phyloP scores from a whole-genome alignment of 495 filamentous ascomycete species.

The Trichoderma reesei region DNA sequence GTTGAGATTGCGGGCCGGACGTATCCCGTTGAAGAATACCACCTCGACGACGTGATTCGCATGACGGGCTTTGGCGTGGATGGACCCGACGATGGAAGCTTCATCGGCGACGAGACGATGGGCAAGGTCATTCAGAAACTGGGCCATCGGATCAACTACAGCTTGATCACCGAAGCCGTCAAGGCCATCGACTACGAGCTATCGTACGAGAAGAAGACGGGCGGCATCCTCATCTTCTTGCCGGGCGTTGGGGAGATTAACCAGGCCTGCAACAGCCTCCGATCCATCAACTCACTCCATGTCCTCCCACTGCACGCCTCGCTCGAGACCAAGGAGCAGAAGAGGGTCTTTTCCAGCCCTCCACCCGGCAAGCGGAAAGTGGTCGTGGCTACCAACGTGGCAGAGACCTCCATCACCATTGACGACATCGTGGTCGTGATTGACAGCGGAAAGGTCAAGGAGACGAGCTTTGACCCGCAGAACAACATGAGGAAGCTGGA shows the following conservation, averaged over 20 bases:
- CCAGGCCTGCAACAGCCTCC: constrained; percentile 62
- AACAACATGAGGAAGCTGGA: constrained; percentile 91
- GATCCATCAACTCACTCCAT: constrained; percentile 58
- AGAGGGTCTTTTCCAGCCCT: constrained; percentile 68
- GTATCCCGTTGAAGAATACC: constrained; percentile 81
- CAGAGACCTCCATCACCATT: constrained; percentile 97
- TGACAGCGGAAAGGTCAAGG: constrained; percentile 89
- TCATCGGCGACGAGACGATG: constrained; percentile 32
- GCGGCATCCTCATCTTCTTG: constrained; percentile 89
- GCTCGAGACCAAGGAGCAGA: constrained; percentile 75
- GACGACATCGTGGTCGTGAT: constrained; percentile 95
- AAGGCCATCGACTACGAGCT: constrained; percentile 70
- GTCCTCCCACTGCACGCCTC: constrained; percentile 88
- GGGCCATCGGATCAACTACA: constrained; percentile 87
- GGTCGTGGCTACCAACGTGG: constrained; percentile 89
- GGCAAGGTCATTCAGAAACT: constrained; percentile 61
- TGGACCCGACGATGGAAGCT: constrained; percentile 24
- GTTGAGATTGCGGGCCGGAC: constrained; percentile 86
- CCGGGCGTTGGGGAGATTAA: constrained; percentile 83
- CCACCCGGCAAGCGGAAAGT: constrained; percentile 80
- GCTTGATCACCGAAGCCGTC: constrained; percentile 70
- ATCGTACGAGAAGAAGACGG: constrained; percentile 45
- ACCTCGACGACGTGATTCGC: constrained; percentile 78
- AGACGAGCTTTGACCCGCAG: constrained; percentile 85
- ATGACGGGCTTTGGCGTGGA: constrained; percentile 58